Evolutionary conservation across 2,329 filamentous ascomycete genomes (phyloP).

Genomic region (Trichophaea hybrida): DNA sequence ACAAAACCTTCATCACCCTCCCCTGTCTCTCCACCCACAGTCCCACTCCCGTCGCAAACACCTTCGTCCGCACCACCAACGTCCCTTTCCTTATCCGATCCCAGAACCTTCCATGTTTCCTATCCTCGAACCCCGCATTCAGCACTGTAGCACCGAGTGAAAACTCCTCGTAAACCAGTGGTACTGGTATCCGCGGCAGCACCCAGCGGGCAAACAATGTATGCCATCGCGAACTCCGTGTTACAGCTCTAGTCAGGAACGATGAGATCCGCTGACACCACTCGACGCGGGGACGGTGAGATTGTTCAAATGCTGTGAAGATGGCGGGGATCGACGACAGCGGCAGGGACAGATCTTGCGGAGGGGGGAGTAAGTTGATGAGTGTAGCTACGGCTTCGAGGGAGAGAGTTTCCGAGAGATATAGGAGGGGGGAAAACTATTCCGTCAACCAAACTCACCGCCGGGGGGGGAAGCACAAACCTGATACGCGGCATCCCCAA

Average conservation of each 20-base stretch:
- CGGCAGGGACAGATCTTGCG: background rate
- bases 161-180: background rate
- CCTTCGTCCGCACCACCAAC: background rate
- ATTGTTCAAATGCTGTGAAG: background rate
- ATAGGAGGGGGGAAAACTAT: background rate
- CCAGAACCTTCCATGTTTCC: background rate
- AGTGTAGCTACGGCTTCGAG: background rate
- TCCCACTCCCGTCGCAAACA: background rate
- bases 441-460: too few relatives aligned
- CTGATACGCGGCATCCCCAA: background rate
- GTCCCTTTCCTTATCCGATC: background rate
- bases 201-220: background rate
- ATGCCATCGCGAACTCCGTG: background rate
- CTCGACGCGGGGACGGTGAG: background rate
- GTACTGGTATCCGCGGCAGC: background rate
- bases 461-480: background rate
- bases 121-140: background rate
- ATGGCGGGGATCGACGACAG: too few relatives aligned
- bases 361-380: background rate
- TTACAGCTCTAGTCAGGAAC: background rate
- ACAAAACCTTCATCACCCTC: background rate
- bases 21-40: background rate
- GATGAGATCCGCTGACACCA: background rate
- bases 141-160: background rate
- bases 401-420: background rate